phyloP scores from a whole-genome alignment of 225 moss, liverwort and hornwort species.

The Sphagnum contortum region DNA sequence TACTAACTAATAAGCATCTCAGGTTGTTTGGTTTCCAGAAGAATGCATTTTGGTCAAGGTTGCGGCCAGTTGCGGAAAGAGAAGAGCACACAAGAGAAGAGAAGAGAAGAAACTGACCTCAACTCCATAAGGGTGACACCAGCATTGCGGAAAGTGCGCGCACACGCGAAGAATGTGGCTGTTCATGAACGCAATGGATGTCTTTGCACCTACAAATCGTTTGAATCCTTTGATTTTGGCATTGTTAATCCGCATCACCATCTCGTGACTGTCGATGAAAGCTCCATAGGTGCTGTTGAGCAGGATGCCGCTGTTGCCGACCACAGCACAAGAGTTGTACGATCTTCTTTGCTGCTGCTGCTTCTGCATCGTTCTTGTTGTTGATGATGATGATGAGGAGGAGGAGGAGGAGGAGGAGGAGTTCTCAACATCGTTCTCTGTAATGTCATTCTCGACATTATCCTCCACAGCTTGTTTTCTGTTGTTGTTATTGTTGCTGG shows the following conservation, averaged over 20 bases:
- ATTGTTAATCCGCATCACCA: conserved; percentile 44
- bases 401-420: too few relatives aligned
- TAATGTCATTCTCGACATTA: too few relatives aligned
- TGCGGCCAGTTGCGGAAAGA: too few relatives aligned
- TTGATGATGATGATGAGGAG: too few relatives aligned
- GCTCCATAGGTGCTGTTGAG: conserved; percentile 25
- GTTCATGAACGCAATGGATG: conserved; percentile 35
- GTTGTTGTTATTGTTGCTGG: not conserved
- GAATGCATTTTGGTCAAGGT: too few relatives aligned
- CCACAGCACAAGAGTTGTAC: conserved; percentile 33
- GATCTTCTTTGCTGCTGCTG: not conserved
- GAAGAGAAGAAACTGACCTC: not conserved
- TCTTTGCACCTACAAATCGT: conserved; percentile 31
- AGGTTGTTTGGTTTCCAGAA: too few relatives aligned
- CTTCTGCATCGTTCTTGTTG: too few relatives aligned
- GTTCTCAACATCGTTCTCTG: too few relatives aligned
- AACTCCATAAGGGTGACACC: conserved; percentile 26
- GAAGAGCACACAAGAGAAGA: too few relatives aligned
- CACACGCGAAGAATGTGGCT: conserved; percentile 32
- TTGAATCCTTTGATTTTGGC: conserved; percentile 13
- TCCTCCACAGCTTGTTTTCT: not conserved
- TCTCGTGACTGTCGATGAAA: conserved; percentile 35
- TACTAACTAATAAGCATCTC: too few relatives aligned
- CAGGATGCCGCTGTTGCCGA: conserved; percentile 44
- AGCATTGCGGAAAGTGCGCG: conserved; percentile 13